Conservation (phyloP, 2,329 filamentous ascomycete species). For the Fusarium liriodendri region DNA sequence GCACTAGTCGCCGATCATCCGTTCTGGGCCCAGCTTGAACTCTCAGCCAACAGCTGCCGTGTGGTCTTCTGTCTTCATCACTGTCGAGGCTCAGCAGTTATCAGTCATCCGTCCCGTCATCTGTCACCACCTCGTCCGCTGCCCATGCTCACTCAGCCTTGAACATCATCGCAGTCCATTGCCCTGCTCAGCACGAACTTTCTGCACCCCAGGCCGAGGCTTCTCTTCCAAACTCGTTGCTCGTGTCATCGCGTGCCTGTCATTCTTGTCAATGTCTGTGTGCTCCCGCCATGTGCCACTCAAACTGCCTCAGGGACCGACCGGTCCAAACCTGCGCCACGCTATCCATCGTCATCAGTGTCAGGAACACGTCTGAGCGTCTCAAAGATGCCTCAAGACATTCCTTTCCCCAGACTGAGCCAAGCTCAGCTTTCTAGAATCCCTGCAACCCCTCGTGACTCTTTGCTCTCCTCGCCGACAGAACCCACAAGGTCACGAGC, state of each 20-base stretch:
- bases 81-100: not conserved
- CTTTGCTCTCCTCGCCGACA: not conserved
- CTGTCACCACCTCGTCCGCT: not conserved
- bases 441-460: conserved; percentile 2
- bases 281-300: not conserved
- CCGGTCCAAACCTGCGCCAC: not conserved
- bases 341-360: not conserved
- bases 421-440: not conserved
- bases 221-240: not conserved
- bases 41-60: not conserved
- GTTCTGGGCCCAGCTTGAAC: conserved; percentile 20
- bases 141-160: not conserved
- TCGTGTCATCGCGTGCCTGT: not conserved
- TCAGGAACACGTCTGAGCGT: conserved; percentile 4
- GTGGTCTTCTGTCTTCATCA: not conserved
- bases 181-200: not conserved
- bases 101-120: not conserved
- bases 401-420: conserved; percentile 1
- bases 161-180: not conserved
- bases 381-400: conserved; percentile 15
- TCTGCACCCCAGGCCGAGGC: not conserved
- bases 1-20: conserved; percentile 40
- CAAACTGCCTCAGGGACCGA: not conserved
- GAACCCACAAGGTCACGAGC: not conserved
- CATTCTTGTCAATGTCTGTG: not conserved